phyloP scores from a whole-genome alignment of 164 flowering plant genomes.

The Stephania japonica region DNA sequence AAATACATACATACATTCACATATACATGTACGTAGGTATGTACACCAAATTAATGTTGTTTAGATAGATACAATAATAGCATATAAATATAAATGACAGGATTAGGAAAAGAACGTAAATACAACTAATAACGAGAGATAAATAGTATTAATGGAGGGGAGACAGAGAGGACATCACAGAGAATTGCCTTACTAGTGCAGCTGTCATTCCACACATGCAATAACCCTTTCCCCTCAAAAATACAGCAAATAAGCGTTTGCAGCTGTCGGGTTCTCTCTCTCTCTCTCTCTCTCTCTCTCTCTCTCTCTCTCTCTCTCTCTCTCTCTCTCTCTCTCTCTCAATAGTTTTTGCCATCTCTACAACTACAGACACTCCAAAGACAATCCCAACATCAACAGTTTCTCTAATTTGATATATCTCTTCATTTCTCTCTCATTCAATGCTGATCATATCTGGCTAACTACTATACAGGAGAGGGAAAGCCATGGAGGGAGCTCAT shows the following conservation, averaged over 20 bases:
- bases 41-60: background rate
- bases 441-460: slow-evolving; percentile 9
- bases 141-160: slow-evolving; percentile 31
- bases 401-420: background rate
- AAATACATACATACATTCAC: background rate
- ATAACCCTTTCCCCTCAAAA: slow-evolving; percentile 14
- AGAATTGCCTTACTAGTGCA: slow-evolving; percentile 26
- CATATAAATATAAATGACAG: background rate
- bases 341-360: too few relatives aligned
- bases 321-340: background rate
- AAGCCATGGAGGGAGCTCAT: slow-evolving; percentile 13
- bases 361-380: background rate
- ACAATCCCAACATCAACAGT: background rate
- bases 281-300: slow-evolving; percentile 21
- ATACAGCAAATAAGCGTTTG: slow-evolving; percentile 79
- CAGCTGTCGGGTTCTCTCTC: slow-evolving; percentile 50
- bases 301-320: background rate
- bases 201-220: slow-evolving; percentile 53
- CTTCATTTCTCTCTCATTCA: slow-evolving; percentile 14
- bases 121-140: slow-evolving; percentile 7
- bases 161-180: slow-evolving; percentile 39
- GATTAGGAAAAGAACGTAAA: slow-evolving; percentile 3
- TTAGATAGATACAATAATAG: background rate
- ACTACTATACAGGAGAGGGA: background rate
- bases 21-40: too few relatives aligned